These are phyloP conservation scores for Pseudomassariella vexata DNA, from an alignment of 2,329 filamentous ascomycete genomes.

Conservation along the genomic window DNA sequence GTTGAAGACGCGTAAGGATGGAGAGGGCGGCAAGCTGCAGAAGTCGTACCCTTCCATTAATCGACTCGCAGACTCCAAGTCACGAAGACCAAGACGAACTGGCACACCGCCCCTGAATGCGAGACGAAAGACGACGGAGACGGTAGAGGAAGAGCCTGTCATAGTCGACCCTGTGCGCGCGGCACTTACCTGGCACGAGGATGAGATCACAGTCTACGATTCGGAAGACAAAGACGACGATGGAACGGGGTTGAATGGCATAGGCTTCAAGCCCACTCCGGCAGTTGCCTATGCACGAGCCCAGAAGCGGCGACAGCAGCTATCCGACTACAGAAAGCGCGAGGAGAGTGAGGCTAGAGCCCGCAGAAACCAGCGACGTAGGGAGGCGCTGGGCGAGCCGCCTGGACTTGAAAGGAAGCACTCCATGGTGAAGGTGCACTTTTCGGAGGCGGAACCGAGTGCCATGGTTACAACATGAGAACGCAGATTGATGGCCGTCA, in stretches of 20 bases:
- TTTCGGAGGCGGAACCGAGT: conserved; percentile 23
- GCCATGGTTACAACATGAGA: conserved; percentile 22
- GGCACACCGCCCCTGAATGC: conserved; percentile 19
- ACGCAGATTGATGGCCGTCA: no score
- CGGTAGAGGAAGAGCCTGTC: conserved; percentile 26
- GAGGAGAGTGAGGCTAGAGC: conserved; percentile 57
- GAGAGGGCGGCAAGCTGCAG: conserved; percentile 17
- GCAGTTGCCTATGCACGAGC: conserved; percentile 53
- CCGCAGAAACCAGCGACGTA: conserved; percentile 45
- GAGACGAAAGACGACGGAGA: conserved; percentile 14
- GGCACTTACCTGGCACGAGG: conserved; percentile 60
- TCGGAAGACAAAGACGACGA: conserved; percentile 61
- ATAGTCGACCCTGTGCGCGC: conserved; percentile 50
- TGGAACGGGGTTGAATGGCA: conserved; percentile 61
- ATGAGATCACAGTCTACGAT: conserved; percentile 63
- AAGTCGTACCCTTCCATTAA: conserved; percentile 33
- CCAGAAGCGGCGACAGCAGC: conserved; percentile 53
- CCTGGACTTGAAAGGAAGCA: conserved; percentile 17
- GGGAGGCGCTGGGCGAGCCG: conserved; percentile 24
- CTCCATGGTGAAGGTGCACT: conserved; percentile 23
- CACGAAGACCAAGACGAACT: conserved; percentile 21
- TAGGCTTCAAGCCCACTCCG: conserved; percentile 60
- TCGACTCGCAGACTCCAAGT: conserved; percentile 31
- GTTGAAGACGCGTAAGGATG: conserved; percentile 9
- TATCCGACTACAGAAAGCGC: conserved; percentile 56